Evolutionary conservation across 2,329 filamentous ascomycete genomes (phyloP).

Genomic region (Rutstroemia sp.): DNA sequence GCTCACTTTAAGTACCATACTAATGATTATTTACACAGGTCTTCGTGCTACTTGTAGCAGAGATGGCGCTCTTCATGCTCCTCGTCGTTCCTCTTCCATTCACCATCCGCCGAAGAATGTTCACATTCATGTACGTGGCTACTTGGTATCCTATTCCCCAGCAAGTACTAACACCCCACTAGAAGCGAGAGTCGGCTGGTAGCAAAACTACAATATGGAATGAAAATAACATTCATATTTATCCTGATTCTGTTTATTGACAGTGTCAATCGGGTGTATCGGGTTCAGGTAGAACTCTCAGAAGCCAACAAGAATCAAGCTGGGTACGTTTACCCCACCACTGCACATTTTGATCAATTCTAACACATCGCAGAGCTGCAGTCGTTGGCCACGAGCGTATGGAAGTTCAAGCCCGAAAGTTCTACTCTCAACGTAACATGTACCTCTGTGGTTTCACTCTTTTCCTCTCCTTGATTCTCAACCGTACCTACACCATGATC

Average conservation of each 20-base stretch:
- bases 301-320: conserved; percentile 56
- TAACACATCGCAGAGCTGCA: conserved; percentile 43
- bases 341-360: conserved; percentile 5
- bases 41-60: conserved; percentile 72
- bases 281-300: conserved; percentile 83
- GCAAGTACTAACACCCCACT: conserved; percentile 15
- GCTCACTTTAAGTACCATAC: conserved; percentile 12
- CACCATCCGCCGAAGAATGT: conserved; percentile 37
- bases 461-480: conserved; percentile 96
- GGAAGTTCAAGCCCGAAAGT: conserved; percentile 98
- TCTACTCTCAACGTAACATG: conserved; percentile 99
- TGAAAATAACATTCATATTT: conserved; percentile 99
- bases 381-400: conserved; percentile 89
- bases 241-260: conserved; percentile 97
- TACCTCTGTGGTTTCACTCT: conserved; percentile 99
- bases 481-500: conserved; percentile 92
- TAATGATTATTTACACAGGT: conserved; percentile 45
- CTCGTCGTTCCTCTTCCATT: conserved; percentile 86
- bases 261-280: conserved; percentile 91
- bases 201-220: conserved; percentile 91
- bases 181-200: conserved; percentile 43
- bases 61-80: conserved; percentile 76
- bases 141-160: conserved; percentile 27
- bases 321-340: conserved; percentile 19
- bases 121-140: conserved; percentile 80